phyloP scores from a whole-genome alignment of 192 early-diverging fungal species.

The Mortierella antarctica region DNA sequence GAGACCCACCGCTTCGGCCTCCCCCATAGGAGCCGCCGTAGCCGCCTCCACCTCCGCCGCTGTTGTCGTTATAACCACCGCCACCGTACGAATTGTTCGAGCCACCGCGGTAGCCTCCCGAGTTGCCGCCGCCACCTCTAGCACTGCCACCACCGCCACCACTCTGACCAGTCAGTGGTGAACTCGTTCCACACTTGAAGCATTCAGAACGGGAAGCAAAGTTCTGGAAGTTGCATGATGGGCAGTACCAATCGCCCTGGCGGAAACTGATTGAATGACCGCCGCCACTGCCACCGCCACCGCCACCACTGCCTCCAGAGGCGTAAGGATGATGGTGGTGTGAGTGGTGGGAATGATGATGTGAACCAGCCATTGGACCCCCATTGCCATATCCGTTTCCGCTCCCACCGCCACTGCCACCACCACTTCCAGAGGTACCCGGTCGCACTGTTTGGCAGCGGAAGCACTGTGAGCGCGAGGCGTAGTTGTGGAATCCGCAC shows the following conservation, averaged over 20 bases:
- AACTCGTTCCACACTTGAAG: conserved; percentile 65
- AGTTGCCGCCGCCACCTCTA: conserved; percentile 22
- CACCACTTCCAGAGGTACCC: conserved; percentile 21
- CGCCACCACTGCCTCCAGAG: conserved; percentile 28
- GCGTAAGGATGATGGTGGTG: conserved; percentile 48
- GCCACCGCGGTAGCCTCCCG: conserved; percentile 12
- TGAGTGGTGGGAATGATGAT: conserved; percentile 39
- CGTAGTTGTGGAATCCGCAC: conserved; percentile 75
- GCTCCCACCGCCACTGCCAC: not conserved
- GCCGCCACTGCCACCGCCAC: conserved; percentile 21
- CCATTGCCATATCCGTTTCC: conserved; percentile 27
- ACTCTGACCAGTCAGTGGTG: conserved; percentile 38
- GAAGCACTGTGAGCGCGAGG: conserved; percentile 68
- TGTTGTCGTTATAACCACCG: conserved; percentile 35
- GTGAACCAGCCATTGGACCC: conserved; percentile 30
- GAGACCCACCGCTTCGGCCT: conserved; percentile 15
- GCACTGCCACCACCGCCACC: conserved; percentile 22
- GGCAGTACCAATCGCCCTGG: conserved; percentile 83
- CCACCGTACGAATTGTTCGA: conserved; percentile 16
- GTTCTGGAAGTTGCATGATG: conserved; percentile 81
- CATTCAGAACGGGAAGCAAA: conserved; percentile 79
- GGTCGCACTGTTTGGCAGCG: conserved; percentile 60
- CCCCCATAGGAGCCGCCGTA: conserved; percentile 28
- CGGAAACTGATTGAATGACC: conserved; percentile 57
- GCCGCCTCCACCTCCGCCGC: conserved; percentile 18